A percentile compares a stretch with the other conserved stretches of the same genome.
Evolutionary conservation across 768 basidiomycete species (phyloP).

Genomic region (Lactifluus echinatus): DNA sequence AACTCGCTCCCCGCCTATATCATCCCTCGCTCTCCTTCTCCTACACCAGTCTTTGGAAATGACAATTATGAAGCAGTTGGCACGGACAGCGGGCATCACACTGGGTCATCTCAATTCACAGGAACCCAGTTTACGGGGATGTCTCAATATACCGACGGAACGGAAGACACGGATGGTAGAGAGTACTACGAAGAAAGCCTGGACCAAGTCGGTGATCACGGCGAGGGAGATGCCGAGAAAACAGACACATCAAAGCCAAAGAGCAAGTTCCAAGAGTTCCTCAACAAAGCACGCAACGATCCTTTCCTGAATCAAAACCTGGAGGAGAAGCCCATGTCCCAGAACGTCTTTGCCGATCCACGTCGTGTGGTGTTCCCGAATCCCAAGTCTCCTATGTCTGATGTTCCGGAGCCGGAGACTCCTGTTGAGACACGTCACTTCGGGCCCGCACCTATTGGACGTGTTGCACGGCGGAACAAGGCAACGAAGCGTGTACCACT

Average conservation of each 20-base stretch:
- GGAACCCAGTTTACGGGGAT: slow-evolving; percentile 4
- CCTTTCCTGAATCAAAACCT: slow-evolving; percentile 30
- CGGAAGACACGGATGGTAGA: background rate
- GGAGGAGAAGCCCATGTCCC: slow-evolving; percentile 19
- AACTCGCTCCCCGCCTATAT: slow-evolving; percentile 40
- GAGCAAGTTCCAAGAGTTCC: slow-evolving; percentile 12
- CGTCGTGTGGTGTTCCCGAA: slow-evolving; percentile 6
- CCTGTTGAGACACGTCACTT: slow-evolving; percentile 70
- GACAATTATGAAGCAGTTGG: slow-evolving; percentile 59
- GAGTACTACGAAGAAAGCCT: background rate
- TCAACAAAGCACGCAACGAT: slow-evolving; percentile 1
- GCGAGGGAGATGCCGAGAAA: slow-evolving; percentile 22
- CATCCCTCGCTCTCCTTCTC: slow-evolving; percentile 61
- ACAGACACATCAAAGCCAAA: slow-evolving; percentile 6
- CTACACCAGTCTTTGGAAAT: slow-evolving; percentile 66
- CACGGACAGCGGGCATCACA: slow-evolving; percentile 49
- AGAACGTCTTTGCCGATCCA: slow-evolving; percentile 18
- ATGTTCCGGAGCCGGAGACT: slow-evolving; percentile 30
- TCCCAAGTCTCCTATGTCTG: slow-evolving; percentile 29
- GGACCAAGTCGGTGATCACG: slow-evolving; percentile 15
- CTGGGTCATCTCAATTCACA: slow-evolving; percentile 23
- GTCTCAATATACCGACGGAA: slow-evolving; percentile 1
- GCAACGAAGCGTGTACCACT: slow-evolving; percentile 73
- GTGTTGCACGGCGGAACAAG: slow-evolving; percentile 64
- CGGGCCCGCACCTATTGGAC: slow-evolving; percentile 77